These are phyloP conservation scores for Phlyctochytrium bullatum DNA, from an alignment of 192 early-diverging fungal species.

Conservation along the genomic window DNA sequence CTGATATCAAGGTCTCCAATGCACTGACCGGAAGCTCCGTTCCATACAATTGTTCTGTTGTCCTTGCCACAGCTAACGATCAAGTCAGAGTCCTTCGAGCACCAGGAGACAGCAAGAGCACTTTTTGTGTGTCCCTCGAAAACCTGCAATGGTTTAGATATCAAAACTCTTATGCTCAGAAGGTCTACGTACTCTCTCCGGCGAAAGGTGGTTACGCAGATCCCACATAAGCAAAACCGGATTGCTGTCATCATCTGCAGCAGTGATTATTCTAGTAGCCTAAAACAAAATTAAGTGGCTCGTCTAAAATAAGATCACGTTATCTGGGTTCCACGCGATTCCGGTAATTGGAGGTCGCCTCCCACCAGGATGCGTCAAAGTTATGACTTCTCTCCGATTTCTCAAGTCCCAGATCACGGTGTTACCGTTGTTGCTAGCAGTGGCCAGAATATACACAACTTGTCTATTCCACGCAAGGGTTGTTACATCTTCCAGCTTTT, in stretches of 20 bases:
- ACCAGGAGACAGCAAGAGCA: conserved; percentile 91
- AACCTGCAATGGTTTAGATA: conserved; percentile 26
- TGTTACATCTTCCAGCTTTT: conserved; percentile 85
- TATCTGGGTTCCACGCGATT: conserved; percentile 88
- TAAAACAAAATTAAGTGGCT: conserved; percentile 28
- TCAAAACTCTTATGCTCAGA: neutral
- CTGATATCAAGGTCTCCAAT: conserved; percentile 86
- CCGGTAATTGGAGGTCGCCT: conserved; percentile 78
- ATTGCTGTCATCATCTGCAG: conserved; percentile 87
- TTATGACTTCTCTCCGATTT: conserved; percentile 79
- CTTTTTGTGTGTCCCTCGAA: conserved; percentile 88
- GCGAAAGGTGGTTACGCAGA: conserved; percentile 90
- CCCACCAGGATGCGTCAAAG: conserved; percentile 61
- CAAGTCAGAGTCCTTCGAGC: conserved; percentile 88
- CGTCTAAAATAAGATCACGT: conserved; percentile 24
- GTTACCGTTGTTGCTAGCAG: conserved; percentile 84
- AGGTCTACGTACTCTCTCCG: conserved; percentile 61
- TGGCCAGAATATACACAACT: conserved; percentile 89
- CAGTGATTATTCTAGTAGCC: conserved; percentile 91
- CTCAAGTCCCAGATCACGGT: conserved; percentile 97
- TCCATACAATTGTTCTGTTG: conserved; percentile 91
- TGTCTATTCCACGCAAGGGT: conserved; percentile 90
- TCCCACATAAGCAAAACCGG: conserved; percentile 93
- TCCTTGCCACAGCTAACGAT: conserved; percentile 95
- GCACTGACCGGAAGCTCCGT: conserved; percentile 64